Evolutionary conservation across 108 stramenopile genomes (phyloP).

Genomic region (Cyclotella cryptica): DNA sequence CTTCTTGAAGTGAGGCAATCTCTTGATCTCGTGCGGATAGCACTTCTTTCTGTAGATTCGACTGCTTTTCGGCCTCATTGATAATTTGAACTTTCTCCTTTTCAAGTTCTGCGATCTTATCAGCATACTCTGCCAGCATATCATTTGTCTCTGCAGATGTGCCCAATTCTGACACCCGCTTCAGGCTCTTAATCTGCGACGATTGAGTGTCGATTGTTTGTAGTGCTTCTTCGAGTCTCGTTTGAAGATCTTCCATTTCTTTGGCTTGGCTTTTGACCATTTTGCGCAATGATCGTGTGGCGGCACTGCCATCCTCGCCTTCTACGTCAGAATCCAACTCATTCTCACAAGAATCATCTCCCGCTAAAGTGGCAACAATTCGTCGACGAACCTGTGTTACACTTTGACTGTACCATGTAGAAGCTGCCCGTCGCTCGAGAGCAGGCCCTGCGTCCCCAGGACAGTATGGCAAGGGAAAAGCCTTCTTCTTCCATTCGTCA

Average conservation of each 20-base stretch:
- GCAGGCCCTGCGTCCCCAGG: conserved; percentile 22
- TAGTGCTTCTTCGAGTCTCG: conserved; percentile 48
- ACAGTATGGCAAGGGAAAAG: conserved; percentile 48
- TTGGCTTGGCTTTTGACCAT: conserved; percentile 69
- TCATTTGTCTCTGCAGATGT: conserved; percentile 71
- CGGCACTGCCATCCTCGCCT: conserved; percentile 6
- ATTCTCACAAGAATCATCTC: conserved; percentile 30
- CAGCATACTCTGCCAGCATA: conserved; percentile 67
- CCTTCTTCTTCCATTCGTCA: conserved; percentile 44
- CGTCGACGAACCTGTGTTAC: conserved; percentile 74
- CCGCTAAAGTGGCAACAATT: conserved; percentile 68
- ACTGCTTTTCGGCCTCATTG: conserved; percentile 41
- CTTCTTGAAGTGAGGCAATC: conserved; percentile 46
- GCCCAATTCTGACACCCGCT: conserved; percentile 65
- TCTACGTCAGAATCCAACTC: conserved; percentile 47
- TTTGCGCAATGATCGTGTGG: conserved; percentile 53
- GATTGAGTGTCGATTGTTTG: conserved; percentile 40
- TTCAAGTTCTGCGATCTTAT: conserved; percentile 63
- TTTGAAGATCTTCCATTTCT: conserved; percentile 74
- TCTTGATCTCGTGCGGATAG: conserved; percentile 45
- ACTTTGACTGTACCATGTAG: conserved; percentile 57
- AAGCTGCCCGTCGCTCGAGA: conserved; percentile 58
- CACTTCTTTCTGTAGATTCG: conserved; percentile 45
- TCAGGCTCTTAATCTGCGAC: conserved; percentile 60
- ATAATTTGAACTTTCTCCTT: conserved; percentile 52